Evolutionary conservation across 495 filamentous ascomycete species (phyloP), one percentile per base, ranked within the genome.

Genomic region (Astrothelium subdiscretum): DNA sequence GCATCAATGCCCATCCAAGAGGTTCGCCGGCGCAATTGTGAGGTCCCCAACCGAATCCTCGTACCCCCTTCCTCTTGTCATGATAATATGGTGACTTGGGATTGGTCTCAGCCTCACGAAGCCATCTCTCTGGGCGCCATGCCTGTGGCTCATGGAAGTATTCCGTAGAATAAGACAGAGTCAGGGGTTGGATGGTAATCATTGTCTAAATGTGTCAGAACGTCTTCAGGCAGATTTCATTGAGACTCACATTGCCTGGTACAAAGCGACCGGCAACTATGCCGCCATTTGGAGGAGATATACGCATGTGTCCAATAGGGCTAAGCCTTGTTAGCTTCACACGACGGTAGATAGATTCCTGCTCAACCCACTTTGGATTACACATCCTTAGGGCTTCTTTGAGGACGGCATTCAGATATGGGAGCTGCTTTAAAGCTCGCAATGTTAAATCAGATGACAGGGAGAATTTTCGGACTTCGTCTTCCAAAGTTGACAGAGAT

Each of bases 381-480:
- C 83, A 84, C 61, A 83, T 75, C 2, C 85, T 78, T 59, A 88
- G 69, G 0, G 74, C 73, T 67, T 88, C 85, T 54, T 83, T 74
- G 0, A 86, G 71, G 48, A 78, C 78, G n/a, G 83, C 84, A 22
- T 79, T 63, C 67, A 86, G 68, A 62, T 86, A 88, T 0, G 75
- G 62, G 24, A 87, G 70, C 0, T 72, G 66, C 48, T 68, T 69
- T 13, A 83, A 77, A 35, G 69, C 74, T 15, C 71, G 32, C 1
- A 82, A 67, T 11, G 69, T 76, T 52, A 90, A 87, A 38, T 86
- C 80, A 0, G 70, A 72, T 15, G 76, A 74, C 0, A 70, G 68
- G 11, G 72, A 69, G 66, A 87, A 88, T 0, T 72, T 52, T 0
- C 80, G 74, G 18, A 89, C 77, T 64, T 87, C 85, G 0, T 68